Base-by-base conservation (phyloP, 768 basidiomycete species). In the Kwoniella shandongensis region DNA sequence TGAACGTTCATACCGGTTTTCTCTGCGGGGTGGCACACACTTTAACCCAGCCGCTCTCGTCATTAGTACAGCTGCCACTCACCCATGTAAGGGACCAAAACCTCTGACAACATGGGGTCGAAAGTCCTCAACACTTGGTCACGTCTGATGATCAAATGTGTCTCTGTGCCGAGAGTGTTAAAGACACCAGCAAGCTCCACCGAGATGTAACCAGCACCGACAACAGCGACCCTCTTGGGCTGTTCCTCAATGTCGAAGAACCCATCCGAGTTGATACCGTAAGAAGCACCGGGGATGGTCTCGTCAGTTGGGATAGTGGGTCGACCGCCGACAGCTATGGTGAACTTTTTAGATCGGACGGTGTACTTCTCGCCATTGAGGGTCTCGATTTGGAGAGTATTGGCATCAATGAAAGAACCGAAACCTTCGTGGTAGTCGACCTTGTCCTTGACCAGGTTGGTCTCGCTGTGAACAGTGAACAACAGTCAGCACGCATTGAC, bases 181-280 rank as follows among this genome's bases (percentile, higher is more conserved):
- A 99, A 84, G 52, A 99, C 84, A 18, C 96, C 96, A 4, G 94
- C 91, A 44, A 99, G 85, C 78, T 99, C 96, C 60, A 97, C 89
- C 17, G 92, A 92, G 66, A 99, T 98, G 76, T 99, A 99, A 1
- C 96, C 96, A 13, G 96, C 96, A 44, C 96, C 96, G 40, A 97
- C 86, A 52, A 98, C 87, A 2, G 87, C 93, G 27, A 96, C 92
- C 56, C 91, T 84, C 78, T 87, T 89, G 8, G 96, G 96, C 76
- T 94, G 91, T 49, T 87, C 83, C 63, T 85, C 84, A 42, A 99
- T 84, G 42, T 85, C 89, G 69, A 99, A 99, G 81, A 99, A 99
- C 2, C 92, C 93, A 75, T 99, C 96, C 8, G 91, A 94, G 78
- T 86, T 81, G 63, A 91, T 94, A 25, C 93, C 96, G 36, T 85